Conservation (phyloP, 176 grass and related monocot genomes). For the Areca catechu region DNA sequence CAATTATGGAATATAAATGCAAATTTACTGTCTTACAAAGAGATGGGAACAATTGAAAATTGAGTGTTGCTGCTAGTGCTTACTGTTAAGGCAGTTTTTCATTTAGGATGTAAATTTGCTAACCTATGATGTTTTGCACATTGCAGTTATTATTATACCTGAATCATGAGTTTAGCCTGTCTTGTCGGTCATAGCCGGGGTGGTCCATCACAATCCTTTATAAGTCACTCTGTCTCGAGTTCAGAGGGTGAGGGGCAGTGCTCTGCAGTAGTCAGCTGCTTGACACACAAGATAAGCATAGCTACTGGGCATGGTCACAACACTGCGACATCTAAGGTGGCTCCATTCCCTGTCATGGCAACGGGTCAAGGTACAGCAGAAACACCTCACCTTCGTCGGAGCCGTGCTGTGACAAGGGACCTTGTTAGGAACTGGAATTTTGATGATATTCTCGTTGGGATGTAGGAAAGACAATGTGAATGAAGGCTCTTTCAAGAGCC, state of each 20-base stretch:
- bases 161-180: too few species aligned
- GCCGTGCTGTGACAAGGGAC: conserved; percentile 68
- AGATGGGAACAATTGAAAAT: too few species aligned
- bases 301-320: conserved; percentile 19
- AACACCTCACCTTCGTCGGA: conserved; percentile 58
- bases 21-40: too few species aligned
- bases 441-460: conserved; percentile 47
- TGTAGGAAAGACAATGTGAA: conserved; percentile 16
- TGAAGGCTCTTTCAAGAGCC: too few species aligned
- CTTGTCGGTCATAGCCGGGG: too few species aligned
- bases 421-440: conserved; percentile 91
- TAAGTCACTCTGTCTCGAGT: conserved; percentile 79
- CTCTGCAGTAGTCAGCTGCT: conserved; percentile 41
- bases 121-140: neutral
- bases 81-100: too few species aligned
- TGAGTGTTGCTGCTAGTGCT: too few species aligned
- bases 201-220: too few species aligned
- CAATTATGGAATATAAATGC: too few species aligned
- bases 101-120: too few species aligned
- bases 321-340: conserved; percentile 53
- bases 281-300: conserved; percentile 34
- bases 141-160: conserved; percentile 20
- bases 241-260: conserved; percentile 61
- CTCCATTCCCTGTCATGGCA: conserved; percentile 50
- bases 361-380: conserved; percentile 28